Evolutionary conservation across 1,284 basidiomycete genomes (phyloP), one percentile per base, ranked within the genome.

Genomic region (Microbotryum silenes-acaulis): DNA sequence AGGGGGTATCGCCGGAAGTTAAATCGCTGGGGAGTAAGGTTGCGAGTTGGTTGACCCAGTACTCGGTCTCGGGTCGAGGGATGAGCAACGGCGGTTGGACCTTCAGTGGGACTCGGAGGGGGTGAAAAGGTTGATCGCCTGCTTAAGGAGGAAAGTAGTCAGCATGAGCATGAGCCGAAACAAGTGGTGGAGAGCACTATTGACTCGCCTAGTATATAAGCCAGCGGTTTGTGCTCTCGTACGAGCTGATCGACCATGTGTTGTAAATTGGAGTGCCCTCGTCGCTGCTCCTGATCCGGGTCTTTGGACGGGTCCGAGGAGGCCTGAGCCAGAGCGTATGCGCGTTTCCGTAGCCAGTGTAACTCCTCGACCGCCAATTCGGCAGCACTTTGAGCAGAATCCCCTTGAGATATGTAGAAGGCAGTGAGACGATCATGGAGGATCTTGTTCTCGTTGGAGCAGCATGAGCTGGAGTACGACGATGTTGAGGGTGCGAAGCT

Each of bases 91-190:
- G 92, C 3, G 85, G 77, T 27, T 87, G 83, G 6, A 81, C 79
- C 57, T 83, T 77, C 66, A 94, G 80, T 16, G 62, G 55, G 44
- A 52, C 33, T 64, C 82, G 80, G 53, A 94, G 81, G 2, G 85
- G 83, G 6, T 90, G 89, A 76, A 97, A 96, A 2, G 91, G 91
- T 70, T 91, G 88, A 47, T 83, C 83, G 20, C 91, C 91, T 92
- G 71, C 53, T 50, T 49, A n/a, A n/a, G 37, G 25, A 37, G 4
- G 3, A 59, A 27, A 44, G 65, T 61, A 37, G 60, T 65, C 60
- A 54, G 45, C 61, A 44, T 58, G 37, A 54, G 50, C 29, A 54
- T 25, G 31, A 18, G 18, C 50, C 16, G n/a, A 46, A 60, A 61
- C 45, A 57, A 57, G 50, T 31, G 14, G 12, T 42, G 6, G 12